phyloP scores from a whole-genome alignment of 257 asterid genomes.

The Perilla frutescens region DNA sequence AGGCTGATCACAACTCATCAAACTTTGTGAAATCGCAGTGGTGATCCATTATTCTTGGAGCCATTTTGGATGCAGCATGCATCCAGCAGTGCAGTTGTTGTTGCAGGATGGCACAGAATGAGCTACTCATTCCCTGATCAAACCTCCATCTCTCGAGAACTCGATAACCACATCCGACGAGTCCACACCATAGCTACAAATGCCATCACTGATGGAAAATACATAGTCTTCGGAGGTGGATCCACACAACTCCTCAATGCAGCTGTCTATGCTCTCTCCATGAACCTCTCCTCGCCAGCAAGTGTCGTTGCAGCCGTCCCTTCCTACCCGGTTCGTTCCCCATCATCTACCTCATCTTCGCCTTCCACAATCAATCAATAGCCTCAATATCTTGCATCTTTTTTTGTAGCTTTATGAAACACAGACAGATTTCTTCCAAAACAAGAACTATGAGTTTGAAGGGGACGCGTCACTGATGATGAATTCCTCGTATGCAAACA shows the following conservation, averaged over 20 bases:
- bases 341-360: background rate
- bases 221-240: constrained; percentile 68
- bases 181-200: constrained; percentile 55
- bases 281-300: constrained; percentile 55
- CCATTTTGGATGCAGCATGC: constrained; percentile 61
- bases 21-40: constrained; percentile 43
- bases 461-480: constrained; percentile 52
- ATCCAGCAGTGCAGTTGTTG: constrained; percentile 54
- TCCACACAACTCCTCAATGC: constrained; percentile 75
- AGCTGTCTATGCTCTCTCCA: constrained; percentile 75
- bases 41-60: constrained; percentile 61
- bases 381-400: too few relatives aligned
- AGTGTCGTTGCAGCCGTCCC: constrained; percentile 61
- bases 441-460: constrained; percentile 45
- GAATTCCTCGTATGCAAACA: constrained; percentile 37
- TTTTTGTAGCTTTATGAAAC: constrained; percentile 47
- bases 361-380: too few relatives aligned
- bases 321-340: constrained; percentile 54
- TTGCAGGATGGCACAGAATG: constrained; percentile 91
- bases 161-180: constrained; percentile 46
- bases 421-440: constrained; percentile 61
- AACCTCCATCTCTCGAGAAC: constrained; percentile 46
- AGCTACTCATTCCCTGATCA: constrained; percentile 47
- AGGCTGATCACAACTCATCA: too few relatives aligned
- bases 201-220: constrained; percentile 56